Conservation (phyloP, 352 stramenopile genomes). For the Phytophthora syringae region DNA sequence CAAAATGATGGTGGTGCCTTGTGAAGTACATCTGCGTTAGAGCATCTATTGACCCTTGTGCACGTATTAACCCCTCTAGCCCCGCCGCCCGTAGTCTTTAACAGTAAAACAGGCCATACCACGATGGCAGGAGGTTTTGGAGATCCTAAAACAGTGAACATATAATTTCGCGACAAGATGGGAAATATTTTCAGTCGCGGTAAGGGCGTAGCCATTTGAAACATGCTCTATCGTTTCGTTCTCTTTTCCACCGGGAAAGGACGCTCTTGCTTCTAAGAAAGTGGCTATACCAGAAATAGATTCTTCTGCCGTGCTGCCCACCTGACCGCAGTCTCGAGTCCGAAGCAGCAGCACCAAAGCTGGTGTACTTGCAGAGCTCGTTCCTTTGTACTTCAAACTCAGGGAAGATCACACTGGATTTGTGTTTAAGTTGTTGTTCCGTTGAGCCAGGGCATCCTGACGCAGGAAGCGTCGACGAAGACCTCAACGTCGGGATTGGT, state of each 20-base stretch:
- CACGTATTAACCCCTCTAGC: too few species aligned
- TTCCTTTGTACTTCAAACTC: background rate
- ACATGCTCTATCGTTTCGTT: too few species aligned
- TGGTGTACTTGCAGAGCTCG: conserved; percentile 1
- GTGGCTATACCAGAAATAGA: too few species aligned
- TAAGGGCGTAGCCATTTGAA: too few species aligned
- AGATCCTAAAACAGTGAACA: background rate
- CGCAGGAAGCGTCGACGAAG: conserved; percentile 1
- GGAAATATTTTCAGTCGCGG: background rate
- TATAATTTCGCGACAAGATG: background rate
- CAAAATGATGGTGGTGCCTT: background rate
- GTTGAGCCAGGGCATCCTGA: conserved; percentile 12
- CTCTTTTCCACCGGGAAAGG: too few species aligned
- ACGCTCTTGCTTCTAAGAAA: too few species aligned
- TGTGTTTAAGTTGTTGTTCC: background rate
- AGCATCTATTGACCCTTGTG: too few species aligned
- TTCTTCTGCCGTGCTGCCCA: too few species aligned
- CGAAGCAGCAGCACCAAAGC: too few species aligned
- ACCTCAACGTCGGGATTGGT: conserved; percentile 9
- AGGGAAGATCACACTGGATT: background rate
- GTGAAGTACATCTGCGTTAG: background rate
- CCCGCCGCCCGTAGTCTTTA: background rate
- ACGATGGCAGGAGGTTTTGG: background rate
- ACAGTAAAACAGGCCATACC: background rate
- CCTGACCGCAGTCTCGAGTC: too few species aligned